Evolutionary conservation across 2,329 filamentous ascomycete species (phyloP), one percentile per base, ranked within the genome.

Genomic region (Polytolypa hystricis): DNA sequence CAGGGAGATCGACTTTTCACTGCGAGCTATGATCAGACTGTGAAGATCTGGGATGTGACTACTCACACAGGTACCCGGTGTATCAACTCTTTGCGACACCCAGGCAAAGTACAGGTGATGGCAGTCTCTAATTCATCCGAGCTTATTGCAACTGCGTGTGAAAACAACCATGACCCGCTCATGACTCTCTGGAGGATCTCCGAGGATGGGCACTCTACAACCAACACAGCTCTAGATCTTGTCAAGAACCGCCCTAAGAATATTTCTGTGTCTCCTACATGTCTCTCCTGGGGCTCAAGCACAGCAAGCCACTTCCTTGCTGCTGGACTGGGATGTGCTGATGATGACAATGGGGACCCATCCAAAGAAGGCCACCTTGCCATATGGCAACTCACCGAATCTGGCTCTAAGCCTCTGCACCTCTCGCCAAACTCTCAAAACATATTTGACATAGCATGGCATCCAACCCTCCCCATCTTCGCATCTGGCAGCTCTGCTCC

Each of bases 381-480:
- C 27, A 44, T 75, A 1, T 79, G 71, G 71, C 63, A 69, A 41
- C 46, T 73, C 3, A 48, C 55, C 10, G 61, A 66, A 21, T 53
- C 58, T 3, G 46, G 52, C 7, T 47, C 58, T 4, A 44, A 23
- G 5, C 41, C 47, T 16, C 43, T 70, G 1, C 45, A 55, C n/a
- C 50, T 75, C 1, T 52, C 55, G 8, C 65, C 66, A 1, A 61
- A 64, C 11, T 65, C 66, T 1, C 66, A 67, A 23, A 73, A 71
- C 40, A 65, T 77, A 1, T 77, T 76, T 46, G 73, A 78, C 43
- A 56, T 71, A 2, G 61, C 69, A 1, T 79, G 74, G 66, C 73
- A 75, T 45, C 66, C 69, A 0, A 55, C 43, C 5, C 49, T 66
- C 4, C 56, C 58, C 4, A 48, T 62, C 3, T 76, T 79, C 47